Percentiles rank a stretch among this genome's conserved stretches.
These are phyloP conservation scores for Onygenales sp. DNA, from an alignment of 2,329 filamentous ascomycete species.

Conservation along the genomic window DNA sequence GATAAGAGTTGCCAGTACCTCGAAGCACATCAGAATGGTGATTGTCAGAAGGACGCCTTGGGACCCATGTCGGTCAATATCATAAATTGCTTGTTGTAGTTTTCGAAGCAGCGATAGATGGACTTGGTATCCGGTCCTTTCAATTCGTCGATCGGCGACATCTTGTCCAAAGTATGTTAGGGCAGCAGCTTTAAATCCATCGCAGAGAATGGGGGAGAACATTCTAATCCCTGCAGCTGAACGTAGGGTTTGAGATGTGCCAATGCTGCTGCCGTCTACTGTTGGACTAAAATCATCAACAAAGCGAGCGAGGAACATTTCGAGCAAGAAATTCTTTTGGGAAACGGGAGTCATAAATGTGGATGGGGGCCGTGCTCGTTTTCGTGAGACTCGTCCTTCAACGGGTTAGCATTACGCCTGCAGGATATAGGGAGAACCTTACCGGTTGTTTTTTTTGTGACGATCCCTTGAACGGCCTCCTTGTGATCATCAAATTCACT, in stretches of 20 bases:
- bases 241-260: constrained; percentile 26
- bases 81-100: constrained; percentile 27
- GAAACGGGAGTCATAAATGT: neutral
- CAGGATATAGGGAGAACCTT: neutral
- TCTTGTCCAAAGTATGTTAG: constrained; percentile 31
- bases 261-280: constrained; percentile 22
- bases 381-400: neutral
- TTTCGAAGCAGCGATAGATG: constrained; percentile 27
- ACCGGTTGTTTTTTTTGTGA: no score
- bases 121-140: constrained; percentile 22
- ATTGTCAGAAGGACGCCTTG: constrained; percentile 31
- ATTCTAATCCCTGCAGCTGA: constrained; percentile 30
- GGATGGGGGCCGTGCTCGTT: neutral
- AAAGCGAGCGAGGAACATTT: constrained; percentile 30
- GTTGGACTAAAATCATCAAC: constrained; percentile 31
- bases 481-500: no score
- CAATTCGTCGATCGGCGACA: constrained; percentile 24
- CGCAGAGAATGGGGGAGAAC: constrained; percentile 29
- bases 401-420: neutral
- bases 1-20: constrained; percentile 14
- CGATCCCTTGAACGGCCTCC: neutral
- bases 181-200: constrained; percentile 29
- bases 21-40: constrained; percentile 28
- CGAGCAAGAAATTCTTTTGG: constrained; percentile 10
- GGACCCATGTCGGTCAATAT: constrained; percentile 27